Conservation (phyloP, 2,329 filamentous ascomycete species). For the Didymella pinodella region DNA sequence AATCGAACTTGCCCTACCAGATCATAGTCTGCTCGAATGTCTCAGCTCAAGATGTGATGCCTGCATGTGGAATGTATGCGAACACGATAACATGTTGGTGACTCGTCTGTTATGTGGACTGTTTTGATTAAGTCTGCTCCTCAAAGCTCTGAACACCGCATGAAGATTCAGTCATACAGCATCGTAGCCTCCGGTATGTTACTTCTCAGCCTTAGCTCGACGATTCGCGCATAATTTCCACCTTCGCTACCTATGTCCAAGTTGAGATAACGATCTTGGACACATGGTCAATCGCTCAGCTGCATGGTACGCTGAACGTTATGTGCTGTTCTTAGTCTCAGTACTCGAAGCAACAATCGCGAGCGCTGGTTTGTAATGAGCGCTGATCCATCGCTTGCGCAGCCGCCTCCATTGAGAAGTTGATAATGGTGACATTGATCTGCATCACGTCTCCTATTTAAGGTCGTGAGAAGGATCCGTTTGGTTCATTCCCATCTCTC, state of each 20-base stretch:
- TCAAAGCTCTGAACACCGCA: slow-evolving; percentile 7
- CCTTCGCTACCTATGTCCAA: slow-evolving; percentile 17
- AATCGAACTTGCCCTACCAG: slow-evolving; percentile 14
- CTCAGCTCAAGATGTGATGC: slow-evolving; percentile 1
- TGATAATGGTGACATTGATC: neutral
- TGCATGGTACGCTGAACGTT: slow-evolving; percentile 3
- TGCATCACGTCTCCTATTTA: slow-evolving; percentile 6
- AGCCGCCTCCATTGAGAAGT: neutral
- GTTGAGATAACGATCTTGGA: slow-evolving; percentile 11
- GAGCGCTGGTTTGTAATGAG: neutral
- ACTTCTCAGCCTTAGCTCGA: neutral
- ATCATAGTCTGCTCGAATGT: neutral
- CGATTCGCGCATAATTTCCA: slow-evolving; percentile 15
- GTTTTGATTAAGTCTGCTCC: neutral
- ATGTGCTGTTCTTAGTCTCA: slow-evolving; percentile 7
- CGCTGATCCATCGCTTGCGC: slow-evolving; percentile 1
- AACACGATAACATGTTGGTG: neutral
- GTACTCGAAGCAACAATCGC: neutral
- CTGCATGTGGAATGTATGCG: slow-evolving; percentile 10
- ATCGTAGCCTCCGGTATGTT: neutral
- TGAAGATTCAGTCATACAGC: neutral
- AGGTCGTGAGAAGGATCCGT: neutral
- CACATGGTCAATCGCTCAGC: neutral
- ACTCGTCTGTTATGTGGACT: neutral
- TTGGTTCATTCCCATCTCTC: neutral